Base-by-base conservation (phyloP, 75 land plant genomes). In the Cupressus sempervirens region DNA sequence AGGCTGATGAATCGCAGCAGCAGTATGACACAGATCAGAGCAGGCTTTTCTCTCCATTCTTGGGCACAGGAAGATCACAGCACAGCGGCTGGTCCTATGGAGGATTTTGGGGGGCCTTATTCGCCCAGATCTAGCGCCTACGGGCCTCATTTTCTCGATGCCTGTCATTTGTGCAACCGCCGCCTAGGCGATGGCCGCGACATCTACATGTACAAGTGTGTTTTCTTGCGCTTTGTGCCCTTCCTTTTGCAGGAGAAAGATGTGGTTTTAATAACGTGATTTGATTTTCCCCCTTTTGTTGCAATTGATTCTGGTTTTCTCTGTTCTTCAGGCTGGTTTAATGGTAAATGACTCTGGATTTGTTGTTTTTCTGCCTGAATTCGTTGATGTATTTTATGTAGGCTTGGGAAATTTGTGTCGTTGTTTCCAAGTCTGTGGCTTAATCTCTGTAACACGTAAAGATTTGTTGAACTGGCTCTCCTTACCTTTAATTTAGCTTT, bases 191-290 rank as follows among this genome's bases (percentile, higher is more conserved):
- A 90, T 36, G 94, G 93, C 70, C 80, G 89, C 11, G 94, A 93
- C 50, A 89, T 93, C 67, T 93, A 89, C 85, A 91, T 93, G 92
- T 93, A 93, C 80, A 91, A 86, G 94, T 93, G 86, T 67, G 13
- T 74, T 16, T 38, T 7, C 26, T 40, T 7, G 35, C 14, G 14
- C 35, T 15, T 34, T 0, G 4, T 15, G 13, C 4, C 7, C 7
- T 46, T 46, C 0, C 0, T 0, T 7, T 46, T 7, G 48, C 10
- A 7, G 10, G 7, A 9, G 10, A 72, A 32, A 32, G 12, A 70
- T 72, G 5, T 32, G 36, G 34, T 72, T 72, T 72, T 34, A 1
- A 15, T 14, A 2, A 30, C 32, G 15, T 72, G 14, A 50, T 50
- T 50, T 12, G 0, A 1, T 50, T 50, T 11, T 1, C 52, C 52